Conservation (phyloP, 352 stramenopile species). For the Ophiocytium majus region DNA sequence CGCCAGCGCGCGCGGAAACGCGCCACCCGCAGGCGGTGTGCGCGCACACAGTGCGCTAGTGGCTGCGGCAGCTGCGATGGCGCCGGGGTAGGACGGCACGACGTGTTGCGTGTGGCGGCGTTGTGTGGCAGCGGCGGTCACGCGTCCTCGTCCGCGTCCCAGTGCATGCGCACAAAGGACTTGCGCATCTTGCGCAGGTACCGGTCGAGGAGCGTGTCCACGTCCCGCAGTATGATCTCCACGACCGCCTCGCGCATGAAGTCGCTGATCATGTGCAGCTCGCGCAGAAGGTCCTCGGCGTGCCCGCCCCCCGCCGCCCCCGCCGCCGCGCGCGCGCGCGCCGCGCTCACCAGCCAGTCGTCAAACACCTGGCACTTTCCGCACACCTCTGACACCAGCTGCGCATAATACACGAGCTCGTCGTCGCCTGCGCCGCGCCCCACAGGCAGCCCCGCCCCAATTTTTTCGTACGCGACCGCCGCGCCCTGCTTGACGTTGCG, state of each 20-base stretch:
- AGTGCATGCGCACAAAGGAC: constrained; percentile 51
- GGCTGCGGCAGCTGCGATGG: too few species aligned
- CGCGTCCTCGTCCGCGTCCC: constrained; percentile 49
- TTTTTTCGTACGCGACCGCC: constrained; percentile 36
- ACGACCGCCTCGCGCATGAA: constrained; percentile 43
- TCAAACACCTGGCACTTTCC: constrained; percentile 38
- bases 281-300: constrained; percentile 37
- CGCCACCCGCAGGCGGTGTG: too few species aligned
- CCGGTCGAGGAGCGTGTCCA: constrained; percentile 46
- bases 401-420: constrained; percentile 44
- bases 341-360: background rate
- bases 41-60: too few species aligned
- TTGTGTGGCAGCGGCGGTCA: too few species aligned
- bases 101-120: too few species aligned
- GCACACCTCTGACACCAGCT: constrained; percentile 50
- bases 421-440: constrained; percentile 35
- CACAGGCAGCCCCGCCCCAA: constrained; percentile 31
- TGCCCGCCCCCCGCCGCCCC: background rate
- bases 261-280: constrained; percentile 38
- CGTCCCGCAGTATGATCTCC: constrained; percentile 47
- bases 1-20: too few species aligned
- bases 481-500: constrained; percentile 46
- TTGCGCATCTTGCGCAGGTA: constrained; percentile 56
- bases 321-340: background rate
- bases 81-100: too few species aligned